Evolutionary conservation across 306 rosid species (phyloP).

Genomic region (Quercus ilex): DNA sequence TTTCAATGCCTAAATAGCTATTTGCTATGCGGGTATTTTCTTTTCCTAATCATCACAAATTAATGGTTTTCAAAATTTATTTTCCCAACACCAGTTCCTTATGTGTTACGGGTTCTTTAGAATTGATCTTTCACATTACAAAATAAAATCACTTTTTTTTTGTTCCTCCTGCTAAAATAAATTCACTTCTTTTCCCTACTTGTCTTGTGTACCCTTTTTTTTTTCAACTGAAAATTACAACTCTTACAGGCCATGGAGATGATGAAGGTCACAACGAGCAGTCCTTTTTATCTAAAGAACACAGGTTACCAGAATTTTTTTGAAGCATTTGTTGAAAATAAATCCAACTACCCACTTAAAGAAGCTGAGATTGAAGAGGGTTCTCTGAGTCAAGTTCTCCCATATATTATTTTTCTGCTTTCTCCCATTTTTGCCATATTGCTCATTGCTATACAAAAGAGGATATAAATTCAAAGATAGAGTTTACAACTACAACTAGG

Average conservation of each 20-base stretch:
- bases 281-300: constrained; percentile 50
- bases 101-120: background rate
- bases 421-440: constrained; percentile 74
- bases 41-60: background rate
- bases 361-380: constrained; percentile 48
- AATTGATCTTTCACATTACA: constrained; percentile 3
- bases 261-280: constrained; percentile 57
- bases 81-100: background rate
- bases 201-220: background rate
- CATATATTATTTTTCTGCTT: constrained; percentile 60
- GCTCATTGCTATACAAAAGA: constrained; percentile 63
- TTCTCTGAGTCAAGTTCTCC: constrained; percentile 45
- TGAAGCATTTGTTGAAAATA: constrained; percentile 76
- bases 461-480: constrained; percentile 32
- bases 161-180: background rate
- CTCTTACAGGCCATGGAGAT: constrained; percentile 89
- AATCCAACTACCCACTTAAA: constrained; percentile 36
- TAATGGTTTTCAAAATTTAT: background rate
- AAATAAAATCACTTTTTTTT: background rate
- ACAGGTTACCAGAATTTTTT: constrained; percentile 62
- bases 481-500: background rate
- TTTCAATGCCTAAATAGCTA: background rate
- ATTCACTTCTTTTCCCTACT: too few species aligned
- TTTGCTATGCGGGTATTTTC: background rate
- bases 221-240: constrained; percentile 6